Evolutionary conservation across 2,329 filamentous ascomycete genomes (phyloP).

Genomic region (Sarocladium oryzae): DNA sequence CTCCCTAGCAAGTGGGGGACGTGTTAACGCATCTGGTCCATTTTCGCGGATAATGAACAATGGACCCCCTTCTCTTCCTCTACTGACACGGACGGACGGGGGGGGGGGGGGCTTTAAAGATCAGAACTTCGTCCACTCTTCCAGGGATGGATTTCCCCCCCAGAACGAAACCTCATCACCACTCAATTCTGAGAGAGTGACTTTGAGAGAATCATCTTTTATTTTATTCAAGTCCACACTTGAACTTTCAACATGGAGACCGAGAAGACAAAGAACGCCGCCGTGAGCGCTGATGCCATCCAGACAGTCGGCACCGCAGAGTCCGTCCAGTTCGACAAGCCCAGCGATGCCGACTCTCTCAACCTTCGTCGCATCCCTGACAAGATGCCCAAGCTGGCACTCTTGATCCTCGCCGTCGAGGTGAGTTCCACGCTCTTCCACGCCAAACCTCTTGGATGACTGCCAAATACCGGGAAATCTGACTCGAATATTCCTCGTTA

Average conservation of each 20-base stretch:
- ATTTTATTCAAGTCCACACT: too few species aligned
- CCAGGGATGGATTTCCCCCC: not conserved
- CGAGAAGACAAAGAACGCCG: conserved; percentile 8
- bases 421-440: conserved; percentile 1
- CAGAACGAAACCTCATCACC: not conserved
- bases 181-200: too few species aligned
- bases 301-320: conserved; percentile 1
- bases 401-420: conserved; percentile 22
- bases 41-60: too few species aligned
- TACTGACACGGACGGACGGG: too few species aligned
- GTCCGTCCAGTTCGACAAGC: conserved; percentile 9
- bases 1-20: not conserved
- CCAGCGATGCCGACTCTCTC: conserved; percentile 10
- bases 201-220: too few species aligned
- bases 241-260: conserved; percentile 10
- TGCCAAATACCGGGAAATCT: not conserved
- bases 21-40: not conserved
- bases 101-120: conserved; percentile 1
- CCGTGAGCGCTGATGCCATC: conserved; percentile 1
- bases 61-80: too few species aligned
- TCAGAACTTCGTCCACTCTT: not conserved
- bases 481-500: not conserved
- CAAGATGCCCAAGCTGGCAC: conserved; percentile 19
- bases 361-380: conserved; percentile 20
- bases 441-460: too few species aligned